Evolutionary conservation across 352 stramenopile genomes (phyloP), one percentile per base, ranked within the genome.

Genomic region (Globisporangium nodosum): DNA sequence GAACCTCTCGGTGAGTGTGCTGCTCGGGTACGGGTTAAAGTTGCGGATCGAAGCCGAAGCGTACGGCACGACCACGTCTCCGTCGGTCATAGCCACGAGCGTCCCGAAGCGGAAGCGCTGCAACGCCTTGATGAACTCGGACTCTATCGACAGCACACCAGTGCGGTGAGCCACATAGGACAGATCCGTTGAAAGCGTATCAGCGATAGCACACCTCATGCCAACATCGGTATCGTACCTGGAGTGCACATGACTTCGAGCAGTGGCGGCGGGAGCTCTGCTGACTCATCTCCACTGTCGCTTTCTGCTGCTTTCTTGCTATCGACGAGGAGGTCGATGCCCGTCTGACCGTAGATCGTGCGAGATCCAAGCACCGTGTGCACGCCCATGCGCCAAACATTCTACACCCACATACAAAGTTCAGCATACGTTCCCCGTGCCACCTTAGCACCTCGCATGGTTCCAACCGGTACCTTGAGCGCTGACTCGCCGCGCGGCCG

Each of bases 71-170:
- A 90, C 65, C 18, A 90, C 60, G 42, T 92, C 83, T 30, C 83
- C 83, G 24, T 92, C 80, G 12, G 81, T 84, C 73, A 92, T 86
- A 16, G 83, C 83, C 20, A 92, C 66, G 31, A 91, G 62, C 15
- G 81, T 91, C 46, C 81, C 81, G 54, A 78, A 56, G 15, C 61
- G 66, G 42, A 91, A 91, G 27, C 63, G 66, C 20, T 72, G 74
- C 12, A 91, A 64, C n/a, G 78, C 78, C 5, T 58, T 60, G 4
- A 88, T 47, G 61, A 81, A 91, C 30, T 68, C 66, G 3, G 68
- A 84, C 18, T 85, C 73, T 76, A 40, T 43, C 21, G 54, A 8
- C 27, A 40, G 57, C 47, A 52, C 18, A 47, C 35, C 8, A 42
- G 8, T 42, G 3, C 9, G 8, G 5, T 24, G 0, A 31, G 39